These are phyloP conservation scores for Papiliotrema nemorosa DNA, from an alignment of 1,284 basidiomycete genomes.

Conservation along the genomic window DNA sequence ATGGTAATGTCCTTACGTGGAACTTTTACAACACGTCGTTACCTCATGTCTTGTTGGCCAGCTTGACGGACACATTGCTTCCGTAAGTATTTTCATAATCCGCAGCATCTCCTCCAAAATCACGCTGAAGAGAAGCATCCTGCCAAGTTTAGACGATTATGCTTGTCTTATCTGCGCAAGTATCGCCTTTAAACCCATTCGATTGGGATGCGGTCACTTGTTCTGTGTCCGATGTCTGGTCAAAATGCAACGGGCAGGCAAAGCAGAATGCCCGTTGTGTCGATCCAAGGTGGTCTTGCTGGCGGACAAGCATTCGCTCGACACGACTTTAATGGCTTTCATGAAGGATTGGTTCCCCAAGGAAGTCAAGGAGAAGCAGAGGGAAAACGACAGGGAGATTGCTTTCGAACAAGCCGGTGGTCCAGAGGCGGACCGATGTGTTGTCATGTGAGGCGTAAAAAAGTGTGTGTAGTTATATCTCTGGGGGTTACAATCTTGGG, in stretches of 20 bases:
- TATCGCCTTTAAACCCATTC: conserved; percentile 84
- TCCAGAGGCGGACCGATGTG: conserved; percentile 34
- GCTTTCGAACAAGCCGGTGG: conserved; percentile 67
- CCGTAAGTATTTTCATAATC: conserved; percentile 51
- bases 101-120: background rate
- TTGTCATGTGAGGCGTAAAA: conserved; percentile 19
- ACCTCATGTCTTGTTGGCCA: conserved; percentile 76
- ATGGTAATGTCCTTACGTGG: conserved; percentile 47
- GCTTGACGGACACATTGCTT: conserved; percentile 76
- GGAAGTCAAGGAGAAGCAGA: conserved; percentile 73
- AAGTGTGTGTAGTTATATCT: background rate
- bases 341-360: conserved; percentile 91
- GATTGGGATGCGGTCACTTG: conserved; percentile 79
- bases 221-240: conserved; percentile 90
- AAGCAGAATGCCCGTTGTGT: conserved; percentile 82
- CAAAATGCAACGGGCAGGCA: conserved; percentile 85
- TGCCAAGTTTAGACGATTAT: conserved; percentile 62
- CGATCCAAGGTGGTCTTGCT: conserved; percentile 68
- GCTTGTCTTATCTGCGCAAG: conserved; percentile 67
- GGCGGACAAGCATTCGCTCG: conserved; percentile 64
- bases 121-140: conserved; percentile 24
- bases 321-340: conserved; percentile 54
- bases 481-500: background rate
- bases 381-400: conserved; percentile 73
- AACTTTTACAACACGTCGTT: conserved; percentile 58